phyloP scores from a whole-genome alignment of 805 yeast species.

The Zygosaccharomyces bailii region DNA sequence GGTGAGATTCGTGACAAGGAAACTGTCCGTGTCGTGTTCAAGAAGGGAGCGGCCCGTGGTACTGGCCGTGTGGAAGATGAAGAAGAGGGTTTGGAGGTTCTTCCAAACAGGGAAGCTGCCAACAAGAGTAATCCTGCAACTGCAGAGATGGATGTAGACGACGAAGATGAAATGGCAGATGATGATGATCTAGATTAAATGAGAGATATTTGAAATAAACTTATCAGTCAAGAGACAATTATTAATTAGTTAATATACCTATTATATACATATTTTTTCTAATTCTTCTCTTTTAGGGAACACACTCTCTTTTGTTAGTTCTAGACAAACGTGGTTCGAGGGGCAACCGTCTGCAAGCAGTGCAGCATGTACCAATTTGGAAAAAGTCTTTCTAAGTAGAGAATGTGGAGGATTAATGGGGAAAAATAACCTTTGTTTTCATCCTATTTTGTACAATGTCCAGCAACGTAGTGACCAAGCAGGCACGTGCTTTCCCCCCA shows the following conservation, averaged over 20 bases:
- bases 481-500: too few relatives aligned
- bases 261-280: constrained; percentile 1
- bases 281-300: too few relatives aligned
- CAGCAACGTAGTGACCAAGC: too few relatives aligned
- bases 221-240: background rate
- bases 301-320: too few relatives aligned
- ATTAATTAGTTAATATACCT: constrained; percentile 4
- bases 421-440: too few relatives aligned
- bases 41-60: constrained; percentile 30
- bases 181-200: constrained; percentile 18
- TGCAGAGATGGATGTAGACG: constrained; percentile 51
- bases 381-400: too few relatives aligned
- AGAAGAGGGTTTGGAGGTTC: constrained; percentile 66
- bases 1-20: constrained; percentile 90
- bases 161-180: constrained; percentile 34
- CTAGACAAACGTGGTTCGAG: too few relatives aligned
- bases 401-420: too few relatives aligned
- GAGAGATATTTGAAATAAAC: background rate
- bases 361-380: too few relatives aligned
- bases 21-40: constrained; percentile 59
- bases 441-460: too few relatives aligned
- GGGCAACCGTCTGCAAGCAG: too few relatives aligned
- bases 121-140: constrained; percentile 57
- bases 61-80: constrained; percentile 29
- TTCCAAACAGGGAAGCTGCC: constrained; percentile 78